Base-by-base conservation (phyloP, 768 basidiomycete genomes). In the Terana coerulea region DNA sequence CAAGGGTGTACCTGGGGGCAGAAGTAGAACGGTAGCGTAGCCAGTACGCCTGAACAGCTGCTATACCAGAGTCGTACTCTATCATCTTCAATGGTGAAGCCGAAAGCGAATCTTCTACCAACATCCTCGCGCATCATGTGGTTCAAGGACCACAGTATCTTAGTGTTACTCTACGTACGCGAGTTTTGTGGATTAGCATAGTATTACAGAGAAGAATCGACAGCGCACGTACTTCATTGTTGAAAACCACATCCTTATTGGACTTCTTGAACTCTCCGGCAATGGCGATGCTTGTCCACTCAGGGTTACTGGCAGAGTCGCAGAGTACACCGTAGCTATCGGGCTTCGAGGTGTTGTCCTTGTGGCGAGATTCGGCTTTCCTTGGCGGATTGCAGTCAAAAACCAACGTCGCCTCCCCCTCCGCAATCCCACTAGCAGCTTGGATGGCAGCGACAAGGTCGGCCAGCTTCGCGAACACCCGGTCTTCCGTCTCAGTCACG, bases 121-220 rank as follows among this genome's bases (percentile, higher is more conserved):
- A 55, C 66, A 49, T 70, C 69, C 28, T 61, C 53, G 3, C 52
- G 54, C 62, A 70, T 63, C 33, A 62, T 59, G 14, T 61, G 51
- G 26, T 61, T 56, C 17, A 65, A 35, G 37, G 53, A 59, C 64
- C 63, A 65, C 21, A 70, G 49, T 1, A 67, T 51, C 55, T 69
- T n/a, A n/a, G n/a, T 59, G 9, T n/a, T n/a, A n/a, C n/a, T n/a
- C n/a, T n/a, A n/a, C n/a, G n/a, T n/a, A n/a, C n/a, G n/a, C n/a
- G n/a, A n/a, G n/a, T n/a, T n/a, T n/a, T n/a, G n/a, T n/a, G n/a
- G n/a, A n/a, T n/a, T n/a, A n/a, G n/a, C n/a, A n/a, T n/a, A n/a
- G n/a, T n/a, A n/a, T n/a, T n/a, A n/a, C n/a, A n/a, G n/a, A n/a
- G n/a, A n/a, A n/a, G 26, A 24, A 10, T 6, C 14, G 11, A 11